These are phyloP conservation scores for Teunomyces aglyptinius DNA, from an alignment of 805 yeast genomes.

Conservation along the genomic window DNA sequence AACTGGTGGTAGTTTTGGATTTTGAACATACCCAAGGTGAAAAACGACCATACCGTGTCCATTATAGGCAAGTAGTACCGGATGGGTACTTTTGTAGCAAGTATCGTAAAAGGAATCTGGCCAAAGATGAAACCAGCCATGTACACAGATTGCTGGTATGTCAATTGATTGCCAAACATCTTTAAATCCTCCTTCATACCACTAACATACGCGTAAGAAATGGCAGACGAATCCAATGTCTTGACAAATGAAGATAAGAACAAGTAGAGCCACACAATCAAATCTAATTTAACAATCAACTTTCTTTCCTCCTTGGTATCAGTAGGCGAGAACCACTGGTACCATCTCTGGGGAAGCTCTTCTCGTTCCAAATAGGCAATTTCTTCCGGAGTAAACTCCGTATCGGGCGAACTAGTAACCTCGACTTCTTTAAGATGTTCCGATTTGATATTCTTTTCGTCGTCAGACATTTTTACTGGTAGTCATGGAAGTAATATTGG, in stretches of 20 bases:
- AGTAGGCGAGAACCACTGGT: conserved; percentile 26
- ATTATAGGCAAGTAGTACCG: conserved; percentile 19
- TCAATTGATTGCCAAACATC: conserved; percentile 21
- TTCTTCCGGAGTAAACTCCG: conserved; percentile 12
- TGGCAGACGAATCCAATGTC: conserved; percentile 22
- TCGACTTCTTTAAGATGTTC: not conserved
- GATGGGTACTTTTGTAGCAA: conserved; percentile 19
- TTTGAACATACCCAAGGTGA: conserved; percentile 17
- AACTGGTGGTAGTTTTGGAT: conserved; percentile 17
- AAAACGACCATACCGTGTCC: conserved; percentile 19
- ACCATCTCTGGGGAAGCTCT: conserved; percentile 21
- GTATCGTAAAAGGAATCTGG: conserved; percentile 24
- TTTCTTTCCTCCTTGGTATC: conserved; percentile 25
- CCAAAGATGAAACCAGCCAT: conserved; percentile 22
- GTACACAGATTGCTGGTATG: conserved; percentile 20
- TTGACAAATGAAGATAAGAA: conserved; percentile 25
- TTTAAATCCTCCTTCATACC: conserved; percentile 17
- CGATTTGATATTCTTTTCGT: not conserved
- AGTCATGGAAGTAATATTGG: too few relatives aligned
- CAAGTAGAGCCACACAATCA: conserved; percentile 22
- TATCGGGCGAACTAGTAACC: not conserved
- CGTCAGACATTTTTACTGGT: not conserved
- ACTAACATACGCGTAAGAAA: conserved; percentile 22
- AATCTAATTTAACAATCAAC: conserved; percentile 23
- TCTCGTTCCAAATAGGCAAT: conserved; percentile 8